These are phyloP conservation scores for Nicotiana benthamiana DNA, from an alignment of 257 asterid genomes.

Conservation along the genomic window DNA sequence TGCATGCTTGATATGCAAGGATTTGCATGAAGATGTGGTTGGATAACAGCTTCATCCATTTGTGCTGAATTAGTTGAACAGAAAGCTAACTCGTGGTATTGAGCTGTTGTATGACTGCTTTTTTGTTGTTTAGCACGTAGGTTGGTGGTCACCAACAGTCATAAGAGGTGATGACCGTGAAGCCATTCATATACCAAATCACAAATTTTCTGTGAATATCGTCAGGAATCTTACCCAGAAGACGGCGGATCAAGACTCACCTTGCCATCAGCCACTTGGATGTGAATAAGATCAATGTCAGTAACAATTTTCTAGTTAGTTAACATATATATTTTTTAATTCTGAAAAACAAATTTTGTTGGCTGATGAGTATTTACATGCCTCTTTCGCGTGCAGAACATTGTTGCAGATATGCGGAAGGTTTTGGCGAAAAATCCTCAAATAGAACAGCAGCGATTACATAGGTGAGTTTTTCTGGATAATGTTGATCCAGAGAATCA, in stretches of 20 bases:
- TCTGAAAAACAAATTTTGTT: neutral
- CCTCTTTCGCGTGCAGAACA: slow-evolving; percentile 38
- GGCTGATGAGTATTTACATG: neutral
- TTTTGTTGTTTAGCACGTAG: slow-evolving; percentile 56
- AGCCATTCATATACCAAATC: slow-evolving; percentile 96
- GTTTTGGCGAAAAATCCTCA: slow-evolving; percentile 85
- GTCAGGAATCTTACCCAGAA: slow-evolving; percentile 85
- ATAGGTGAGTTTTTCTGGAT: slow-evolving; percentile 80
- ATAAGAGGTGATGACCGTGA: slow-evolving; percentile 95
- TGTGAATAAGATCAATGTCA: slow-evolving; percentile 79
- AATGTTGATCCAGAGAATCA: slow-evolving; percentile 75
- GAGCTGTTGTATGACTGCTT: neutral
- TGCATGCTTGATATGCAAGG: neutral
- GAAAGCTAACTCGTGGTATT: neutral
- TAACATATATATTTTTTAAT: neutral
- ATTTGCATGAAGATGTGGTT: neutral
- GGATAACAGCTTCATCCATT: neutral
- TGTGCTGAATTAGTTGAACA: neutral
- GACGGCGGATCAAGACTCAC: slow-evolving; percentile 93
- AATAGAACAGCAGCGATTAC: slow-evolving; percentile 88
- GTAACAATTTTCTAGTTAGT: slow-evolving; percentile 12
- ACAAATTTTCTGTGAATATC: slow-evolving; percentile 81
- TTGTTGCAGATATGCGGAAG: slow-evolving; percentile 96
- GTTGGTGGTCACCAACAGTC: slow-evolving; percentile 97
- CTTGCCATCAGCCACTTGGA: slow-evolving; percentile 84